phyloP scores from a whole-genome alignment of 805 yeast species.

The Vanderwaltozyma yarrowii region DNA sequence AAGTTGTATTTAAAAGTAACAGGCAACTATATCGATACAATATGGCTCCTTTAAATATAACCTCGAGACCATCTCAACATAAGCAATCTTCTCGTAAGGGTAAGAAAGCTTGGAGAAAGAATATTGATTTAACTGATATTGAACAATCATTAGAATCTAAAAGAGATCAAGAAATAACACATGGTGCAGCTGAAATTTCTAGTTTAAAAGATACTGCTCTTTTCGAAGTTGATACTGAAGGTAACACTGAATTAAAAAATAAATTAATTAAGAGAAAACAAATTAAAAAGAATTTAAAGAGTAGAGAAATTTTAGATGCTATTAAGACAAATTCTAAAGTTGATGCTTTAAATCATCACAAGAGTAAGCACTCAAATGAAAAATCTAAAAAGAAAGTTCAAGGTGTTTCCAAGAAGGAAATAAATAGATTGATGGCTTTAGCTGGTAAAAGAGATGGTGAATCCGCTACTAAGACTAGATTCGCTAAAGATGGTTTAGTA shows the following conservation, averaged over 20 bases:
- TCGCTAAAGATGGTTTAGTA: constrained; percentile 51
- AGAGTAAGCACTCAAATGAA: constrained; percentile 27
- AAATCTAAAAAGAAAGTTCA: constrained; percentile 36
- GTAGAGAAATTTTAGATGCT: constrained; percentile 62
- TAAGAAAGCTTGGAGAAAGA: constrained; percentile 92
- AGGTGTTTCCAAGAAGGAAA: constrained; percentile 55
- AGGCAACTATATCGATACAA: too few species aligned
- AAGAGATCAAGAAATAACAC: constrained; percentile 43
- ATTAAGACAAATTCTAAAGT: constrained; percentile 53
- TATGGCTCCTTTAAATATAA: constrained; percentile 13
- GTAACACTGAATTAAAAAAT: constrained; percentile 38
- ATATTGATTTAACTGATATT: constrained; percentile 76
- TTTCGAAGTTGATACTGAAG: constrained; percentile 54
- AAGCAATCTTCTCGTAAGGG: constrained; percentile 83
- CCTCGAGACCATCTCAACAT: constrained; percentile 44
- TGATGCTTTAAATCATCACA: constrained; percentile 42
- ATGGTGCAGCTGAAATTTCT: constrained; percentile 24
- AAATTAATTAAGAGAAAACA: constrained; percentile 32
- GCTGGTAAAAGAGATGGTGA: constrained; percentile 65
- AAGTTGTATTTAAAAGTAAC: too few species aligned
- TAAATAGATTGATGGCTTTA: constrained; percentile 55
- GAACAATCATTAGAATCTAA: constrained; percentile 58
- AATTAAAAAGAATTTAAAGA: constrained; percentile 39
- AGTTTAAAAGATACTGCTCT: constrained; percentile 20
- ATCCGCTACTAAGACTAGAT: constrained; percentile 38